phyloP scores from a whole-genome alignment of 2,329 filamentous ascomycete genomes.

The Penicillium glabrum region DNA sequence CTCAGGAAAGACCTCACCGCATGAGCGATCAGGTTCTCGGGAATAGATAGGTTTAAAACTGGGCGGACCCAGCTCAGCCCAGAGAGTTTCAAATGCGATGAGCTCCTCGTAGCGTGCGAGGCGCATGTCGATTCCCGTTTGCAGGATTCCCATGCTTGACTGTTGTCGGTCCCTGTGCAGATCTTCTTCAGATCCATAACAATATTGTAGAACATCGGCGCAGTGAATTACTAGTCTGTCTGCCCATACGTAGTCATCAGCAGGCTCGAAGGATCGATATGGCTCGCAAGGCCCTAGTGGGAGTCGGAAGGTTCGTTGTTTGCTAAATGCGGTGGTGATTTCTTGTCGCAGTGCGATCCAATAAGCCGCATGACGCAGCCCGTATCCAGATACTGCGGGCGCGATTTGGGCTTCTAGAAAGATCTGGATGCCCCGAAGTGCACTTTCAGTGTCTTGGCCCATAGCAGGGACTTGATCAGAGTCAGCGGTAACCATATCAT shows the following conservation, averaged over 20 bases:
- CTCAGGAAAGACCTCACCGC: conserved; percentile 54
- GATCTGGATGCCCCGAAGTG: conserved; percentile 24
- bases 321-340: conserved; percentile 48
- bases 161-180: not conserved
- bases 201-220: conserved; percentile 64
- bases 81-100: conserved; percentile 47
- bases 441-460: conserved; percentile 19
- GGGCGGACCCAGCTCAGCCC: conserved; percentile 49
- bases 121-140: conserved; percentile 7
- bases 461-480: conserved; percentile 14
- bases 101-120: conserved; percentile 32
- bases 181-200: conserved; percentile 46
- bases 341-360: conserved; percentile 53
- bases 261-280: conserved; percentile 35
- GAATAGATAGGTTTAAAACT: conserved; percentile 59
- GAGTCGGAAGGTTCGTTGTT: conserved; percentile 40
- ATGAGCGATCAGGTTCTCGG: conserved; percentile 35
- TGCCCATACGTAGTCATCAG: conserved; percentile 34
- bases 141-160: conserved; percentile 20
- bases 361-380: conserved; percentile 46
- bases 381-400: conserved; percentile 18
- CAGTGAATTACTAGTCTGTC: conserved; percentile 61
- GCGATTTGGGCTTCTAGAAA: conserved; percentile 35
- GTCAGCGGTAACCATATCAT: not conserved
- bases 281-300: conserved; percentile 40